Evolutionary conservation across 768 basidiomycete genomes (phyloP).

Genomic region (Fomitopsis pulvina): DNA sequence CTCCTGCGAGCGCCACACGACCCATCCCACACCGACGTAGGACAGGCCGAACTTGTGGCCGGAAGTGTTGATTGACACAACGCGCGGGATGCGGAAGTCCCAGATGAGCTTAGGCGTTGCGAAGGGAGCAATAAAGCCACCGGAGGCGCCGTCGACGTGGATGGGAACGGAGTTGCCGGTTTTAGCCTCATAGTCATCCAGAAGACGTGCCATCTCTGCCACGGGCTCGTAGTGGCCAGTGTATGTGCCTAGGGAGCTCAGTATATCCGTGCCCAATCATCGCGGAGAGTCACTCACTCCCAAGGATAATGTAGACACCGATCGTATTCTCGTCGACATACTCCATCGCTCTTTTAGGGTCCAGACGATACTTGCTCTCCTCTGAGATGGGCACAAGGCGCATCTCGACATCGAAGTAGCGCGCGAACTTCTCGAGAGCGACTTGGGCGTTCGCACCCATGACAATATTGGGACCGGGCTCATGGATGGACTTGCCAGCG

Average conservation of each 20-base stretch:
- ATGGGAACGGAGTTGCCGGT: constrained; percentile 35
- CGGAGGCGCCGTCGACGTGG: constrained; percentile 50
- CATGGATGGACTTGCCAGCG: constrained; percentile 55
- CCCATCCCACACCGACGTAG: constrained; percentile 55
- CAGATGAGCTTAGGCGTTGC: constrained; percentile 45
- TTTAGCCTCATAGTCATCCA: constrained; percentile 47
- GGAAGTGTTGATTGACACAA: constrained; percentile 50
- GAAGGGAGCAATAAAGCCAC: constrained; percentile 59
- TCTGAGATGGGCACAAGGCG: constrained; percentile 56
- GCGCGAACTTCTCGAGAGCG: constrained; percentile 63
- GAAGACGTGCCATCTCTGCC: constrained; percentile 71
- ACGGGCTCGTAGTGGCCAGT: constrained; percentile 70
- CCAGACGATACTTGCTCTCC: constrained; percentile 72
- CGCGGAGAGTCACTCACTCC: constrained; percentile 28
- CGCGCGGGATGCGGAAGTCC: constrained; percentile 55
- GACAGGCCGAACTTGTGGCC: constrained; percentile 56
- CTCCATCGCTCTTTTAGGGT: constrained; percentile 56
- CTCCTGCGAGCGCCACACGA: constrained; percentile 51
- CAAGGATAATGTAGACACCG: constrained; percentile 56
- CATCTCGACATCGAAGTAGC: constrained; percentile 60
- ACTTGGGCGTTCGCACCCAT: constrained; percentile 69
- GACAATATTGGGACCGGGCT: constrained; percentile 58
- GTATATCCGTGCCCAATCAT: background rate
- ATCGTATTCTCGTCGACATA: constrained; percentile 68
- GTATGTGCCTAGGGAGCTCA: constrained; percentile 28